Base-by-base conservation (phyloP, 176 grass and related monocot genomes). In the Carex littledalei region DNA sequence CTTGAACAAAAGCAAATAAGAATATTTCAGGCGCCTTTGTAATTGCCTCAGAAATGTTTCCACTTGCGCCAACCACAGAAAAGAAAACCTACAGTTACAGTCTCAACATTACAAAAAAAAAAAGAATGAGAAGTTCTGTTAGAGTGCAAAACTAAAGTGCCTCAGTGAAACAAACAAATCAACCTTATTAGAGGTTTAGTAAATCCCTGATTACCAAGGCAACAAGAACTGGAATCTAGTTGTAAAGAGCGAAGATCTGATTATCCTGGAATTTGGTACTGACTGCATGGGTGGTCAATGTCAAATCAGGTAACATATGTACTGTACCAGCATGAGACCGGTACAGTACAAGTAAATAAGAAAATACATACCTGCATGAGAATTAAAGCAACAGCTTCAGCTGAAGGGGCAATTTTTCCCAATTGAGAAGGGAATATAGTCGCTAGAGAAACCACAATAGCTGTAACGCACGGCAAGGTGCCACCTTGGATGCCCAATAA, bases 361-460 rank as follows among this genome's bases (percentile, higher is more conserved):
- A 12, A 82, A 64, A 82, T 21, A 75, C 18, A 6, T 78, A 94
- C 92, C 92, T 94, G 95, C 95, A 94, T 98, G 6, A 98, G 89
- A 89, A 98, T 93, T 63, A 94, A 71, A 58, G 95, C 92, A 80
- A 98, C 86, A 15, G 91, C 81, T 88, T 98, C 89, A 63, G 92
- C 91, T 13, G 89, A 79, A 29, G 92, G 89, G 66, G 95, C 92
- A 0, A 94, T 86, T 52, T 13, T n/a, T 47, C 91, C 84, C 8
- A 98, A 78, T 16, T 57, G 53, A 32, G 78, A 79, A 66, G 92
- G 92, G 87, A 98, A 91, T 75, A 92, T 79, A 26, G 95, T 98
- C 32, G 95, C 95, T 71, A 98, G 73, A 37, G 66, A 14, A 61
- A 98, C 91, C 54, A 88, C 89, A 57, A 98, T 85, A 29, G 89